These are phyloP conservation scores for Hymenotorrendiella dingleyae DNA, from an alignment of 2,329 filamentous ascomycete genomes.

Conservation along the genomic window DNA sequence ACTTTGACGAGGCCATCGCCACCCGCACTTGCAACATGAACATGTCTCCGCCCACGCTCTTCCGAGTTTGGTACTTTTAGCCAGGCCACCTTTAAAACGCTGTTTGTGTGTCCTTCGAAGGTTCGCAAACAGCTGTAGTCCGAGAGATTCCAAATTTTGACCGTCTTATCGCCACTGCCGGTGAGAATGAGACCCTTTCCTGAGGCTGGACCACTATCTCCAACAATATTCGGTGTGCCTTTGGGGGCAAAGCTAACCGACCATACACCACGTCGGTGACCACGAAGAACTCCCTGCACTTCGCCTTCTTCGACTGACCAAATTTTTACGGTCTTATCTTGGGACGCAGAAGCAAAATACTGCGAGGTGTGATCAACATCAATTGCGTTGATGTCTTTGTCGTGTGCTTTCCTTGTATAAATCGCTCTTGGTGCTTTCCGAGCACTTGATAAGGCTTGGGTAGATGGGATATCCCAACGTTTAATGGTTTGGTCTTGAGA, in stretches of 20 bases:
- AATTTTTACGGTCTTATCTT: constrained; percentile 95
- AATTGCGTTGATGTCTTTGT: constrained; percentile 97
- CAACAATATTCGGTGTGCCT: constrained; percentile 66
- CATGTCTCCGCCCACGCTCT: constrained; percentile 50
- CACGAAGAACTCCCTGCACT: constrained; percentile 81
- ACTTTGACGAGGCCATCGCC: constrained; percentile 95
- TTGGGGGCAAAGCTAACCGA: constrained; percentile 84
- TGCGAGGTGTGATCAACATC: constrained; percentile 68
- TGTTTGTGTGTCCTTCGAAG: constrained; percentile 95
- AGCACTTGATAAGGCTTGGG: constrained; percentile 37
- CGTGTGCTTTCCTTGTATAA: constrained; percentile 92
- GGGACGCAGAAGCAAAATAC: constrained; percentile 93
- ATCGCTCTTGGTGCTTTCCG: constrained; percentile 58
- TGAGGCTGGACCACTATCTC: constrained; percentile 64
- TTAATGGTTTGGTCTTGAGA: constrained; percentile 96
- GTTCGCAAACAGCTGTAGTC: constrained; percentile 92
- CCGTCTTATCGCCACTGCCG: constrained; percentile 90
- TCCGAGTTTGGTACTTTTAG: constrained; percentile 49
- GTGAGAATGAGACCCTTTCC: constrained; percentile 81
- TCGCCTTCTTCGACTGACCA: constrained; percentile 90
- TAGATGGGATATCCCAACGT: constrained; percentile 74
- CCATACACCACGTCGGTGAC: constrained; percentile 94
- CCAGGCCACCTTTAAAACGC: constrained; percentile 90
- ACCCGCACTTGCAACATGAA: constrained; percentile 78
- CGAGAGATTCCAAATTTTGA: constrained; percentile 88